Conservation (phyloP, 768 basidiomycete species). For the Lactarius hatsudake region DNA sequence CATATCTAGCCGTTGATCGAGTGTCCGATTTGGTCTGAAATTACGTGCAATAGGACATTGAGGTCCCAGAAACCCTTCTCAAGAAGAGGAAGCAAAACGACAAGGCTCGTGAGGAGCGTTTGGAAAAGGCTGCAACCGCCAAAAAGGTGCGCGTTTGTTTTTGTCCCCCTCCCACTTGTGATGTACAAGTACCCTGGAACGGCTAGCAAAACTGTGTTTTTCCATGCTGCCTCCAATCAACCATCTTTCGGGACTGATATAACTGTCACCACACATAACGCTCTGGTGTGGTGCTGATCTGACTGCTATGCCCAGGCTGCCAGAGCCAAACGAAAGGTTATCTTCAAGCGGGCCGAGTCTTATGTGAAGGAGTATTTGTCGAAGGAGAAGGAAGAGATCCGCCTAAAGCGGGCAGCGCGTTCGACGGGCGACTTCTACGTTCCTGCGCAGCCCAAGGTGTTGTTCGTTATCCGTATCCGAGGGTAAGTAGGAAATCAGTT, state of each 20-base stretch:
- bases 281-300: conserved; percentile 21
- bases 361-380: conserved; percentile 96
- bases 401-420: conserved; percentile 90
- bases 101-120: conserved; percentile 92
- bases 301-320: conserved; percentile 54
- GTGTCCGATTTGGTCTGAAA: conserved; percentile 14
- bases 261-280: conserved; percentile 27
- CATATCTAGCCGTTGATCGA: neutral
- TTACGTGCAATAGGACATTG: conserved; percentile 61
- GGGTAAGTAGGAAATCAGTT: conserved; percentile 57
- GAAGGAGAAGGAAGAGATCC: conserved; percentile 95
- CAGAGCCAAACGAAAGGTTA: conserved; percentile 90
- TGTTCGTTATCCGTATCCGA: conserved; percentile 96
- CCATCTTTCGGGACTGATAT: conserved; percentile 92
- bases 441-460: conserved; percentile 93
- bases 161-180: conserved; percentile 42
- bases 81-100: conserved; percentile 99
- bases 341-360: conserved; percentile 98
- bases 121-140: conserved; percentile 77
- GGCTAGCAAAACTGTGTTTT: conserved; percentile 67
- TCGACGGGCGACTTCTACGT: conserved; percentile 96
- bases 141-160: conserved; percentile 68
- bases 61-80: conserved; percentile 99
- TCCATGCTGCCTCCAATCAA: conserved; percentile 82
- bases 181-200: conserved; percentile 78